Conservation (phyloP, 1,284 basidiomycete species). For the Rhodotorula sp. region DNA sequence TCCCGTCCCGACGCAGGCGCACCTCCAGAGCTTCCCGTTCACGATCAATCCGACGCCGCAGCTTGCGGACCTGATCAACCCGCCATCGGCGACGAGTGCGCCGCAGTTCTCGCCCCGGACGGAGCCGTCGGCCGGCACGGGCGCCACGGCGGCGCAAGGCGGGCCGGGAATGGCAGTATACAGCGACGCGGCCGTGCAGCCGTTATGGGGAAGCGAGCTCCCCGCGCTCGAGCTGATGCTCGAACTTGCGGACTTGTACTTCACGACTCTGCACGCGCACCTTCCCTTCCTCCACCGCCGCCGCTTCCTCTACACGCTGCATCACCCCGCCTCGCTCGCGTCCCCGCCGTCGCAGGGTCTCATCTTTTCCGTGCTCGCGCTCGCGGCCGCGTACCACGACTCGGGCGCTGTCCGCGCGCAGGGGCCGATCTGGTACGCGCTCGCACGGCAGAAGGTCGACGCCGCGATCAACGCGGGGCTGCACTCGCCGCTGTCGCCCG, state of each 20-base stretch:
- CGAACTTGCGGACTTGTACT: constrained; percentile 40
- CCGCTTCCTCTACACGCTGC: constrained; percentile 40
- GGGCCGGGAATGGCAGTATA: neutral
- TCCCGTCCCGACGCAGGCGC: neutral
- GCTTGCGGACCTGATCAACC: constrained; percentile 28
- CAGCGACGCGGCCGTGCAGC: neutral
- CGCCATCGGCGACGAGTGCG: constrained; percentile 1
- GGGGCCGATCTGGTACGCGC: constrained; percentile 19
- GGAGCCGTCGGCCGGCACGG: neutral
- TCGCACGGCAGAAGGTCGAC: constrained; percentile 35
- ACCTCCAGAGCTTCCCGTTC: constrained; percentile 31
- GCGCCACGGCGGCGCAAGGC: neutral
- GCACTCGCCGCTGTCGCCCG: neutral
- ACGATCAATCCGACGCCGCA: constrained; percentile 18
- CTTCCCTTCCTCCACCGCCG: constrained; percentile 41
- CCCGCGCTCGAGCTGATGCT: constrained; percentile 34
- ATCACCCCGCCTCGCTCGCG: constrained; percentile 31
- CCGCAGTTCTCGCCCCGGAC: constrained; percentile 1
- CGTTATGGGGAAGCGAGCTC: constrained; percentile 16
- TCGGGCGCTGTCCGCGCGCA: constrained; percentile 16
- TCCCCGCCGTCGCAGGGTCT: constrained; percentile 35
- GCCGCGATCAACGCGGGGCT: constrained; percentile 28
- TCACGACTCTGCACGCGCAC: constrained; percentile 34
- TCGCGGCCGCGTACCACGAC: constrained; percentile 37
- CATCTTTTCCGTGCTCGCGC: constrained; percentile 38